Evolutionary conservation across 495 filamentous ascomycete species (phyloP), one percentile per base, ranked within the genome.

Genomic region (Geopyxis carbonaria): DNA sequence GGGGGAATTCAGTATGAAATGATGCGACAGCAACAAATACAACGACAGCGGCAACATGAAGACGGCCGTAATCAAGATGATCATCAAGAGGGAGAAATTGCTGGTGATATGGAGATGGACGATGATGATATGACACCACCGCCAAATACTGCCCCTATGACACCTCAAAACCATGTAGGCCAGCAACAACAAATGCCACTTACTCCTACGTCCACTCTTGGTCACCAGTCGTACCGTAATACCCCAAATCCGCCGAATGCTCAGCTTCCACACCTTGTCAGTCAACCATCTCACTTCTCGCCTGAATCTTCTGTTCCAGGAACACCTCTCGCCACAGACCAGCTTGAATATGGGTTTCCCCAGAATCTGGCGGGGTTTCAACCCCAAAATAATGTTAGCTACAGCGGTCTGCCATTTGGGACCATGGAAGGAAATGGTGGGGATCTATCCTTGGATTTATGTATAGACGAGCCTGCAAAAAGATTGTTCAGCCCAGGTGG

Each of bases 181-280:
- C 82, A 86, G 58, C 81, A 79, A 9, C 73, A 94, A 45, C 78
- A 79, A 38, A 89, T 86, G 4, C 89, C 91, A 2, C 71, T 79
- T 13, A 95, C 89, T 8, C 89, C 89, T 1, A 75, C 81, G 11
- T 68, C 77, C 21, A 68, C 72, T 42, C 76, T 80, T 48, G 69
- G 72, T 20, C 49, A 70, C 45, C 62, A 64, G 18, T 54, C 51
- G 9, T 75, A 91, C 57, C 80, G 86, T 54, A 81, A 92, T 54
- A 95, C 95, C 52, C 89, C 89, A 18, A 95, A 85, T 0, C 82
- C 95, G n/a, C 93, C 89, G 8, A 93, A 86, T 24, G 86, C 93
- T 38, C 95, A 95, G 52, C 93, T 85, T 2, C 89, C 86, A 0
- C 92, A 86, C 8, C 63, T 94, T 40, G 75, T 68, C 43, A 76